These are phyloP conservation scores for Vaccinium corymbosum DNA, from an alignment of 148 eudicot species.

Conservation along the genomic window DNA sequence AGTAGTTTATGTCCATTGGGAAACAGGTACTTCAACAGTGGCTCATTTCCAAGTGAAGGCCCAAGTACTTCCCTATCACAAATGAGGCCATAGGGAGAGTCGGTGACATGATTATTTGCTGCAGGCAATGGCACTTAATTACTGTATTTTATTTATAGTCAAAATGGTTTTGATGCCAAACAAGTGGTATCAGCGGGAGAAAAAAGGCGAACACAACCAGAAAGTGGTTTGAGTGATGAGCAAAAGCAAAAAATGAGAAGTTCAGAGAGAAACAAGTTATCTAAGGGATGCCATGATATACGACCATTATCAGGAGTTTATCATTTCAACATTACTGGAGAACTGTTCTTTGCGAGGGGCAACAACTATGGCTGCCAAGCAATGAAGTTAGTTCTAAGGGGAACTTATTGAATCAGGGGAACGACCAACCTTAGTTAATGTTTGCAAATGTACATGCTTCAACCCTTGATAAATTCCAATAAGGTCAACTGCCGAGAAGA, in stretches of 20 bases:
- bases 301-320: neutral
- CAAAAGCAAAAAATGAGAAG: neutral
- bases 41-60: neutral
- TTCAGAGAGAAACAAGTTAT: neutral
- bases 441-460: conserved; percentile 92
- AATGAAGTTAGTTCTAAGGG: neutral
- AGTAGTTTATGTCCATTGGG: conserved; percentile 3
- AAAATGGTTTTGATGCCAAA: neutral
- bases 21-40: neutral
- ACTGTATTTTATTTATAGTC: neutral
- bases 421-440: conserved; percentile 79
- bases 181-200: neutral
- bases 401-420: neutral
- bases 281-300: neutral
- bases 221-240: conserved; percentile 1
- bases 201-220: neutral
- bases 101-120: no score
- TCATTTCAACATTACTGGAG: neutral
- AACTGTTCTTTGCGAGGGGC: neutral
- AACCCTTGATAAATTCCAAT: conserved; percentile 84
- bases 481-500: conserved; percentile 78
- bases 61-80: neutral
- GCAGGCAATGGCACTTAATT: conserved; percentile 1
- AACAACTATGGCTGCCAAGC: neutral
- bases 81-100: neutral